Evolutionary conservation across 768 basidiomycete genomes (phyloP).

Genomic region (Naematelia aurantialba): DNA sequence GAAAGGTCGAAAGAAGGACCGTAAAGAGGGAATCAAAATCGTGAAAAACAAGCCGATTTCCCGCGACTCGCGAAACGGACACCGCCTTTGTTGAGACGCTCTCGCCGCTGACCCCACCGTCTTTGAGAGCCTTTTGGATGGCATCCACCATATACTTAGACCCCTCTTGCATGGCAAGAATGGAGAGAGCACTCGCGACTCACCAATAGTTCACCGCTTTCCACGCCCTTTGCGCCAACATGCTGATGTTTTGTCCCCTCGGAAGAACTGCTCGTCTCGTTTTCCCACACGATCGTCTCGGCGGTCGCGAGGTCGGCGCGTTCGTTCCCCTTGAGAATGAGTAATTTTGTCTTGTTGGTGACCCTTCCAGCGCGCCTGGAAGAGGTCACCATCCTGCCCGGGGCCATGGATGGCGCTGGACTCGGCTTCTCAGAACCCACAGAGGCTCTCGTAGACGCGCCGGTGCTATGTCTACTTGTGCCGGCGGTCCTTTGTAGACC

Average conservation of each 20-base stretch:
- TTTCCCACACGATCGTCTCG: slow-evolving; percentile 42
- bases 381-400: slow-evolving; percentile 37
- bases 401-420: slow-evolving; percentile 20
- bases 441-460: neutral
- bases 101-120: neutral
- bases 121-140: slow-evolving; percentile 7
- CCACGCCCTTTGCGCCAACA: slow-evolving; percentile 43
- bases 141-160: slow-evolving; percentile 4
- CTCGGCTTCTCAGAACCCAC: neutral
- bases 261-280: slow-evolving; percentile 17
- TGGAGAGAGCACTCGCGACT: slow-evolving; percentile 32
- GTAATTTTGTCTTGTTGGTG: slow-evolving; percentile 44
- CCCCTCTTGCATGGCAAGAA: slow-evolving; percentile 30
- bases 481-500: slow-evolving; percentile 2
- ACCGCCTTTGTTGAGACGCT: neutral
- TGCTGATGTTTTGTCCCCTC: slow-evolving; percentile 39
- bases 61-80: neutral
- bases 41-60: slow-evolving; percentile 9
- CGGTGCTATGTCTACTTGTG: neutral
- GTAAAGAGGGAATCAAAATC: slow-evolving; percentile 9
- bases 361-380: slow-evolving; percentile 40
- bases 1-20: no score
- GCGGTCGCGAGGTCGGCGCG: slow-evolving; percentile 35
- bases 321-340: slow-evolving; percentile 38
- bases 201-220: slow-evolving; percentile 41